Evolutionary conservation across 202 grass and related monocot genomes (phyloP), one percentile per base, ranked within the genome.

Genomic region (Carex arenaria): DNA sequence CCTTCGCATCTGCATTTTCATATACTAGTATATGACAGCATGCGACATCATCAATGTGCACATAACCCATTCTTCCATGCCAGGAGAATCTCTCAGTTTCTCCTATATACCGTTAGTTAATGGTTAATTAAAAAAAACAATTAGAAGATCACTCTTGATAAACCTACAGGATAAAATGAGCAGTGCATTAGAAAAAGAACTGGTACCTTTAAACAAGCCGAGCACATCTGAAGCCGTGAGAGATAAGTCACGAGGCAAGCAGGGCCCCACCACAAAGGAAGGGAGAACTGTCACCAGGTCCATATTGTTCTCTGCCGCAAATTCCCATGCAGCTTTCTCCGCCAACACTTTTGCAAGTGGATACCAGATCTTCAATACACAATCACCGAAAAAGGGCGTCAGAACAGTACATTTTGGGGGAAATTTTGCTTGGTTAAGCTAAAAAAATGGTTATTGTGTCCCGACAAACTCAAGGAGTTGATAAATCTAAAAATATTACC

Each of bases 271-370:
- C 12, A 94, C 89, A 28, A 93, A 97, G 22, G 92, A 85, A 3
- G 94, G 94, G 83, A 97, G 89, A 83, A 97, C 70, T 36, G 87
- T 77, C 3, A 97, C 90, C 4, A 97, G 92, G 64, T 97, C 84
- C 7, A 93, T 94, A 72, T 36, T 91, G 87, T 97, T 92, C 82
- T 93, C 94, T 64, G 80, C 83, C 17, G 92, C 92, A 8, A 97
- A 97, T 75, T 93, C 87, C 94, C 94, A 97, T 17, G 94, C 94
- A 55, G 90, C 89, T 79, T 94, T 89, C 85, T 97, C 94, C 1
- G 94, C 94, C 0, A 94, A 85, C 34, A 89, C 86, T 85, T 94
- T 97, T 1, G 94, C 94, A 0, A 94, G 79, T 47, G 88, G 84
- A 45, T 97, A 97, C 92, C 90, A 97, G 36, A 97, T 67, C 89